These are phyloP conservation scores for Osmanthus fragrans DNA, from an alignment of 257 asterid genomes.

Conservation along the genomic window DNA sequence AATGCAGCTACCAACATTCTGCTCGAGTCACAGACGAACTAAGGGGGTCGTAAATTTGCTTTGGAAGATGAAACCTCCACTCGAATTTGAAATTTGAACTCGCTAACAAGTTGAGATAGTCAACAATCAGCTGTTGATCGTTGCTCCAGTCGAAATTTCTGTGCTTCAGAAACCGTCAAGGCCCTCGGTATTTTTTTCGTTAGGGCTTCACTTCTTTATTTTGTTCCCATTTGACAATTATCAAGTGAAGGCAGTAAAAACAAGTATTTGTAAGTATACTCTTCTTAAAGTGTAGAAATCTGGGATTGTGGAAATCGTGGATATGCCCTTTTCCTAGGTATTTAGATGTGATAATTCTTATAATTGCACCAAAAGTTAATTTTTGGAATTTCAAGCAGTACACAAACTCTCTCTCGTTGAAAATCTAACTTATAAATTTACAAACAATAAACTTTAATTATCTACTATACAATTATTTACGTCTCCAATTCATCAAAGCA, in stretches of 20 bases:
- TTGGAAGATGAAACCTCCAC: conserved; percentile 6
- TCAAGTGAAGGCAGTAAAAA: background rate
- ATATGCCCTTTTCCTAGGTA: background rate
- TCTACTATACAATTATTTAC: too few species aligned
- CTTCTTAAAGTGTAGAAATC: background rate
- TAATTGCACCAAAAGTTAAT: background rate
- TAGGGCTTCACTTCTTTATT: background rate
- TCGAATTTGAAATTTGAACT: background rate
- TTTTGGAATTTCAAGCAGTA: too few species aligned
- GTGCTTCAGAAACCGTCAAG: background rate
- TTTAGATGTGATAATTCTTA: background rate
- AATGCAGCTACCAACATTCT: conserved; percentile 91
- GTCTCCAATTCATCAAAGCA: too few species aligned
- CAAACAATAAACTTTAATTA: too few species aligned
- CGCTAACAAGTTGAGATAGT: background rate
- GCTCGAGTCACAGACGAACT: conserved; percentile 68
- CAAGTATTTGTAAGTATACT: background rate
- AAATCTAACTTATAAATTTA: too few species aligned
- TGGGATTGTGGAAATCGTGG: background rate
- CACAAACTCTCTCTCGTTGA: background rate
- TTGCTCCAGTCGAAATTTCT: background rate
- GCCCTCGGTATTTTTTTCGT: background rate
- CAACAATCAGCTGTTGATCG: background rate
- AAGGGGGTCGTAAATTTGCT: conserved; percentile 9
- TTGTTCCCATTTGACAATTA: background rate